Percentiles rank a stretch among this genome's conserved stretches.
Evolutionary conservation across 805 yeast genomes (phyloP).

Genomic region (Wickerhamiella hasegawae): DNA sequence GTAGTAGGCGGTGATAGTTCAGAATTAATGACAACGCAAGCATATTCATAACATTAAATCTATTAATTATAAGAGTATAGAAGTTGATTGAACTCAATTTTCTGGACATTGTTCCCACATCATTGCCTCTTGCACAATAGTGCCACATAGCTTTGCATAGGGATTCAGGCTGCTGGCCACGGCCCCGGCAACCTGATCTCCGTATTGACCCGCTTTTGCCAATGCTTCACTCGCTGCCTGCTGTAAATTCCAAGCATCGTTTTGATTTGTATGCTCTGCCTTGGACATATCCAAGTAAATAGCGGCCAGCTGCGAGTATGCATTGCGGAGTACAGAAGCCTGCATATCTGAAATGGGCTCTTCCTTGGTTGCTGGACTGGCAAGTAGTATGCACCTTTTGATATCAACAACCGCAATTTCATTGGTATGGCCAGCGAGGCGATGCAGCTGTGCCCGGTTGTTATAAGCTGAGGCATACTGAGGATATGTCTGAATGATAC

Average conservation of each 20-base stretch:
- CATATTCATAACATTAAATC: no score
- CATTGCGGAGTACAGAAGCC: constrained; percentile 19
- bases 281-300: constrained; percentile 10
- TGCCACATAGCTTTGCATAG: constrained; percentile 23
- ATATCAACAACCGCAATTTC: constrained; percentile 11
- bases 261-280: constrained; percentile 5
- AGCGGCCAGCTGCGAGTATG: constrained; percentile 20
- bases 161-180: constrained; percentile 19
- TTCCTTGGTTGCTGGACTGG: constrained; percentile 10
- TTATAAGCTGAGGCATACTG: constrained; percentile 21
- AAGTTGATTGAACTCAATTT: no score
- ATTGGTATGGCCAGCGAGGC: not conserved
- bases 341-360: constrained; percentile 17
- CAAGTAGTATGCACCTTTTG: constrained; percentile 16
- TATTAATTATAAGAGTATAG: no score
- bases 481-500: constrained; percentile 15
- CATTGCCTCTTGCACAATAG: constrained; percentile 12
- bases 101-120: no score
- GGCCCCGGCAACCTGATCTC: constrained; percentile 18
- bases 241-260: constrained; percentile 16
- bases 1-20: no score
- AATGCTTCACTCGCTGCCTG: constrained; percentile 18
- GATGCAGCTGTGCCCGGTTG: constrained; percentile 19
- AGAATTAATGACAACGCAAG: no score
- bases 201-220: constrained; percentile 17